These are phyloP conservation scores for Corniculantispora saksenae DNA, from an alignment of 2,329 filamentous ascomycete species.

Conservation along the genomic window DNA sequence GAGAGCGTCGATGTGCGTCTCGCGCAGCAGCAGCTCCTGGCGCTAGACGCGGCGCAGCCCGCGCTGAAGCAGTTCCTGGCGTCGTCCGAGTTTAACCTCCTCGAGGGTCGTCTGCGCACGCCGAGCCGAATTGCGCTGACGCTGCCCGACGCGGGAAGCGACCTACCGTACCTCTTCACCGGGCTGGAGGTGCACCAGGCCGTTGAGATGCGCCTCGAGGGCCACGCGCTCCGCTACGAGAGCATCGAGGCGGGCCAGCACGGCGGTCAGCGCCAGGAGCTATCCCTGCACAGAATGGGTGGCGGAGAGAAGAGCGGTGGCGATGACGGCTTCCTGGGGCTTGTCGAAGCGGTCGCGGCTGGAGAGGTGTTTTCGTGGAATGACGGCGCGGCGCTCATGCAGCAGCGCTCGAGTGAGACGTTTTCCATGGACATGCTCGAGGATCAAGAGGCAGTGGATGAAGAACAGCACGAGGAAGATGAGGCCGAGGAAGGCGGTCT, in stretches of 20 bases:
- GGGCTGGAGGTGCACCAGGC: slow-evolving; percentile 55
- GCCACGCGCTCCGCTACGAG: slow-evolving; percentile 51
- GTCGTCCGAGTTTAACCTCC: slow-evolving; percentile 47
- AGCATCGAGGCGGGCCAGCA: slow-evolving; percentile 53
- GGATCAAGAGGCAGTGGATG: slow-evolving; percentile 17
- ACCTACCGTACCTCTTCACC: slow-evolving; percentile 43
- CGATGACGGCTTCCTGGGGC: slow-evolving; percentile 28
- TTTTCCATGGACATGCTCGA: slow-evolving; percentile 31
- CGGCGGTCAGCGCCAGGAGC: slow-evolving; percentile 52
- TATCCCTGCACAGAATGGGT: slow-evolving; percentile 42
- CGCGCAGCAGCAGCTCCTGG: slow-evolving; percentile 36
- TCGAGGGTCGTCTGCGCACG: slow-evolving; percentile 42
- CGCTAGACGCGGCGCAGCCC: slow-evolving; percentile 40
- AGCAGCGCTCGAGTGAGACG: slow-evolving; percentile 29
- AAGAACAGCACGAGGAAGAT: slow-evolving; percentile 22
- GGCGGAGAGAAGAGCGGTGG: background rate
- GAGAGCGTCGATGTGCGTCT: slow-evolving; percentile 52
- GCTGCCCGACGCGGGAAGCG: slow-evolving; percentile 27
- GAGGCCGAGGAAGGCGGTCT: background rate
- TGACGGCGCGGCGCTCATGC: slow-evolving; percentile 31
- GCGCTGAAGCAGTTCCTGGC: slow-evolving; percentile 46
- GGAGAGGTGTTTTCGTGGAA: slow-evolving; percentile 38
- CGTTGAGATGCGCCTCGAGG: slow-evolving; percentile 43
- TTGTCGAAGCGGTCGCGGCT: slow-evolving; percentile 32
- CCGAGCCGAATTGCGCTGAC: slow-evolving; percentile 35